phyloP scores from a whole-genome alignment of 192 early-diverging fungal genomes.

The Coemansia sp. region DNA sequence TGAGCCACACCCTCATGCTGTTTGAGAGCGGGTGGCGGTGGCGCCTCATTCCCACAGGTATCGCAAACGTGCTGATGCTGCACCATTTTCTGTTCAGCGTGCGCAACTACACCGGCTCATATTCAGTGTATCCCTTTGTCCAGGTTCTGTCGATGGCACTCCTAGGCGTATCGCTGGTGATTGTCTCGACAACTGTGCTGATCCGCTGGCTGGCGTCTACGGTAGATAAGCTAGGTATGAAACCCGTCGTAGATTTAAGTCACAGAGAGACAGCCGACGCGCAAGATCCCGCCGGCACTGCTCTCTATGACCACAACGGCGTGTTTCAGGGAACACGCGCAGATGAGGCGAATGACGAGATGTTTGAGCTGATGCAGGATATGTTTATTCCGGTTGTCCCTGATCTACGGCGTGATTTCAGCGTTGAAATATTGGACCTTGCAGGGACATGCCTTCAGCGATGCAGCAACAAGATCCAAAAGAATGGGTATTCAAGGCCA shows the following conservation, averaged over 20 bases:
- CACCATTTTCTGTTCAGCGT: constrained; percentile 46
- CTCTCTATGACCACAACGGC: constrained; percentile 34
- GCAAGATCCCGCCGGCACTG: constrained; percentile 1
- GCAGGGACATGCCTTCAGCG: constrained; percentile 53
- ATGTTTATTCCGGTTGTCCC: constrained; percentile 24
- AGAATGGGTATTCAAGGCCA: constrained; percentile 27
- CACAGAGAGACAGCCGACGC: not conserved
- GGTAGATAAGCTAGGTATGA: constrained; percentile 32
- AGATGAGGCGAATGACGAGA: constrained; percentile 13
- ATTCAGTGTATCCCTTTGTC: constrained; percentile 43
- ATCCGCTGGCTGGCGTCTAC: constrained; percentile 33
- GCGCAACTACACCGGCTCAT: constrained; percentile 17
- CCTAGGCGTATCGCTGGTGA: constrained; percentile 23
- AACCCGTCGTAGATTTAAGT: not conserved
- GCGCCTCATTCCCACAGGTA: constrained; percentile 43
- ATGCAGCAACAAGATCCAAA: constrained; percentile 39
- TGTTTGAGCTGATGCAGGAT: constrained; percentile 27
- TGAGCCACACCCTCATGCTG: constrained; percentile 26
- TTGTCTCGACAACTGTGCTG: constrained; percentile 35
- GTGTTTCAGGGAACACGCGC: constrained; percentile 34
- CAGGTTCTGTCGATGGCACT: constrained; percentile 46
- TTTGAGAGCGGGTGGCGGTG: constrained; percentile 48
- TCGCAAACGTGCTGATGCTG: constrained; percentile 26
- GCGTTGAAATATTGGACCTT: constrained; percentile 48
- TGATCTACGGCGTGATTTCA: constrained; percentile 44